Evolutionary conservation across 164 flowering plant genomes (phyloP).

Genomic region (Protea cynaroides): DNA sequence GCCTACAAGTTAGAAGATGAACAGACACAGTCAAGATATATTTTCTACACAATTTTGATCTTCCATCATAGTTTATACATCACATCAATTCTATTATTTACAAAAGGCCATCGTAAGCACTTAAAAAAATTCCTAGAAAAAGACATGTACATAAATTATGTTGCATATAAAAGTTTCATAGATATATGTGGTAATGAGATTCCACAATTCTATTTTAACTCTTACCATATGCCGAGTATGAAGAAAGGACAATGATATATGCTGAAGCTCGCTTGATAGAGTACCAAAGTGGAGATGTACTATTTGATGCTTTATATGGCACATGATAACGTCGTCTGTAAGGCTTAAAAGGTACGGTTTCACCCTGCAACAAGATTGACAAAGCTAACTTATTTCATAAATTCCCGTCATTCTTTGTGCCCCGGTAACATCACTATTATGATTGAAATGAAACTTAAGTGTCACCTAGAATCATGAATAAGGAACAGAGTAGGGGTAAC

Average conservation of each 20-base stretch:
- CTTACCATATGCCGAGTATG: constrained; percentile 79
- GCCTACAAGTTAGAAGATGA: constrained; percentile 19
- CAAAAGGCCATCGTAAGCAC: too few species aligned
- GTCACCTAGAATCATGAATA: background rate
- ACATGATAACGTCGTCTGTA: constrained; percentile 43
- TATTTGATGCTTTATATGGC: constrained; percentile 52
- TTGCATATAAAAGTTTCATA: too few species aligned
- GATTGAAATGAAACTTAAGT: background rate
- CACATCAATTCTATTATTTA: too few species aligned
- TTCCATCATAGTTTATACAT: too few species aligned
- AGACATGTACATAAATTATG: too few species aligned
- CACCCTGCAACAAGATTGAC: constrained; percentile 49
- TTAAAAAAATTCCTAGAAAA: too few species aligned
- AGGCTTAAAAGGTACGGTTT: constrained; percentile 63
- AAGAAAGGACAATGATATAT: constrained; percentile 63
- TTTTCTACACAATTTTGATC: too few species aligned
- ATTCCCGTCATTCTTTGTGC: background rate
- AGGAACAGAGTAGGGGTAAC: too few species aligned
- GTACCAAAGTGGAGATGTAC: constrained; percentile 70
- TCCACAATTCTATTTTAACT: too few species aligned
- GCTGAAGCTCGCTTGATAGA: constrained; percentile 86
- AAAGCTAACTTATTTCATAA: background rate
- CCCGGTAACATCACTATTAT: background rate
- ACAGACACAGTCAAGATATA: background rate
- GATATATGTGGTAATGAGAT: too few species aligned